Evolutionary conservation across 257 asterid genomes (phyloP), one percentile per base, ranked within the genome.

Genomic region (Parsonsia alboflavescens): DNA sequence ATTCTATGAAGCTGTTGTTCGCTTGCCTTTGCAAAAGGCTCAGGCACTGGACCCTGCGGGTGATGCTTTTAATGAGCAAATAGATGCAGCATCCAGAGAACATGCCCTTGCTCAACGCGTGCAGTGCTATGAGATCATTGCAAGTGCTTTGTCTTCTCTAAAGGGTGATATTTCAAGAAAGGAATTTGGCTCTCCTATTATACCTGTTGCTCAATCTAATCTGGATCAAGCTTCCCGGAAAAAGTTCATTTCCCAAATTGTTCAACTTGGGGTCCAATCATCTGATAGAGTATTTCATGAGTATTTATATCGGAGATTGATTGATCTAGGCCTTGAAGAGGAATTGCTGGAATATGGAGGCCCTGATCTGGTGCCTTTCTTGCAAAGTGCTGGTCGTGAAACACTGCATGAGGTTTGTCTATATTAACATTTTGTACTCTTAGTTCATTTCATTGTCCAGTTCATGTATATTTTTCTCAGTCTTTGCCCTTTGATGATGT

Each of bases 201-300:
- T 85, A 84, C 91, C 96, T 71, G 82, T 75, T 80, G 77, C 83
- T 53, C 96, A 87, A 81, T 88, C 97, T 81, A 85, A 72, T 80
- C 94, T 92, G 10, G 97, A 94, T 82, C 93, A 71, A 57, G 86
- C 87, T 80, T 92, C 99, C 56, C 89, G 96, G 73, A 89, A 78
- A 73, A 92, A 86, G 80, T 89, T 86, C 81, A 89, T 87, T 73
- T 80, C 91, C 82, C 99, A 95, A 86, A 95, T 92, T 76, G 84
- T 95, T 81, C 98, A 92, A 84, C 93, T 95, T 54, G 97, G 99
- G 50, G 93, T 95, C 75, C 99, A 95, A 76, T 92, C 98, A 62
- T 80, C 97, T 44, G 98, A 95, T 80, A 88, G 87, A 89, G 65
- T 85, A 70, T 95, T 95, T 78, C 98, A 92, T 15, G 97, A 92